Evolutionary conservation across 1,284 basidiomycete species (phyloP).

Genomic region (Apiotrichum sp.): DNA sequence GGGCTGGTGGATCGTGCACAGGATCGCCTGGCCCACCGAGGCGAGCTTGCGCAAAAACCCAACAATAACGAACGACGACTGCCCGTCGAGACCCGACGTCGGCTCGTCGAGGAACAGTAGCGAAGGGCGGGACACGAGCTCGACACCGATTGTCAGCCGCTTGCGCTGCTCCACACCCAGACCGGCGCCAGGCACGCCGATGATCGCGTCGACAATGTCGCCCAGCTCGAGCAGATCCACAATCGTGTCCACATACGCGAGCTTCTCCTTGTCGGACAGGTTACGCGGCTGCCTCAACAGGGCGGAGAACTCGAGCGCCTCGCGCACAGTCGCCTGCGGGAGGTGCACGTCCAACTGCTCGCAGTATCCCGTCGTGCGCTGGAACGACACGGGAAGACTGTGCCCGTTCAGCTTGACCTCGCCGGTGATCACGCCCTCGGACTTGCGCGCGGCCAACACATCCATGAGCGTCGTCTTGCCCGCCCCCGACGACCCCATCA

Average conservation of each 20-base stretch:
- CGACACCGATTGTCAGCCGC: constrained; percentile 52
- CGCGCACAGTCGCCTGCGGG: constrained; percentile 55
- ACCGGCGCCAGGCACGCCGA: constrained; percentile 48
- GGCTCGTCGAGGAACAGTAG: constrained; percentile 49
- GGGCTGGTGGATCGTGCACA: constrained; percentile 54
- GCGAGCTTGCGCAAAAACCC: constrained; percentile 53
- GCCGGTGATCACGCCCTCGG: constrained; percentile 38
- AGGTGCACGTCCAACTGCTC: constrained; percentile 39
- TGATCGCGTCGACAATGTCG: constrained; percentile 50
- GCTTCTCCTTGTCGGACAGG: constrained; percentile 54
- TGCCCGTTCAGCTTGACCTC: constrained; percentile 51
- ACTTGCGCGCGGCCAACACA: constrained; percentile 46
- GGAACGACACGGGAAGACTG: constrained; percentile 47
- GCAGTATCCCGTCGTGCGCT: constrained; percentile 50
- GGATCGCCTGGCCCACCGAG: constrained; percentile 48
- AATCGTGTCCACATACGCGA: constrained; percentile 51
- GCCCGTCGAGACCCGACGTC: constrained; percentile 54
- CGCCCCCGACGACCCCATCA: constrained; percentile 47
- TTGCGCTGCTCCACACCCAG: constrained; percentile 45
- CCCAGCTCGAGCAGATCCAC: constrained; percentile 51
- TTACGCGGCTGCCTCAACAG: constrained; percentile 67
- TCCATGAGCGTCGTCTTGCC: constrained; percentile 48
- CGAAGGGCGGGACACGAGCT: constrained; percentile 35
- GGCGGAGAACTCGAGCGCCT: constrained; percentile 75
- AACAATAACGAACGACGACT: constrained; percentile 55